Percentiles rank a stretch among this genome's conserved stretches.
These are phyloP conservation scores for Ustilago sp. DNA, from an alignment of 1,284 basidiomycete genomes.

Conservation along the genomic window DNA sequence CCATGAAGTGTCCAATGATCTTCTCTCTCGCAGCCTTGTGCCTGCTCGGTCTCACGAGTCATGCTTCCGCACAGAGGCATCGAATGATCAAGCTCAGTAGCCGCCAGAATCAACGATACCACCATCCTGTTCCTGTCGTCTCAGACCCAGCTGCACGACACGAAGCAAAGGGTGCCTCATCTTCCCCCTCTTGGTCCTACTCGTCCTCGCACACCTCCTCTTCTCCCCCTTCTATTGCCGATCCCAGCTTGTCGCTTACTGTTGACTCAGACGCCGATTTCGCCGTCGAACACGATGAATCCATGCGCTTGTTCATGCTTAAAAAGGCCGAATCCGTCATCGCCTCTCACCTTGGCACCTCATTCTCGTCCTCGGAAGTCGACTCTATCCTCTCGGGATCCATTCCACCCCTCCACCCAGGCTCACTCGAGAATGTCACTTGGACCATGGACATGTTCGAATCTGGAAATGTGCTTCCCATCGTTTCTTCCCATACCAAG, in stretches of 20 bases:
- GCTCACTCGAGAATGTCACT: conserved; percentile 20
- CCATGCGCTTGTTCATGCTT: conserved; percentile 35
- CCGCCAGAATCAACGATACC: conserved; percentile 1
- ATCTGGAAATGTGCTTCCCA: conserved; percentile 15
- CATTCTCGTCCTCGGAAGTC: conserved; percentile 10
- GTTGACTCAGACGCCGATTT: conserved; percentile 20
- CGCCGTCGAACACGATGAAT: conserved; percentile 14
- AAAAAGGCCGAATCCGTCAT: conserved; percentile 30
- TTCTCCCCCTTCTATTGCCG: neutral
- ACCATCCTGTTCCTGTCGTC: neutral
- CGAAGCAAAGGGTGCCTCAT: neutral
- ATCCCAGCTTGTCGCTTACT: conserved; percentile 19
- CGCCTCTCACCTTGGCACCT: conserved; percentile 15
- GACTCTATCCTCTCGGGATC: conserved; percentile 26
- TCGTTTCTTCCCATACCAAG: neutral
- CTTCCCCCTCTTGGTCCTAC: neutral
- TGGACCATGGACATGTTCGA: conserved; percentile 38
- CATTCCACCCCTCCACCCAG: conserved; percentile 22
- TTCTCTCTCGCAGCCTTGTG: neutral
- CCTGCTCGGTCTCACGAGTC: neutral
- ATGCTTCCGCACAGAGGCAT: neutral
- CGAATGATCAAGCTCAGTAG: conserved; percentile 14
- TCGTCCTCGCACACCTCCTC: too few species aligned
- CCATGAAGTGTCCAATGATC: neutral
- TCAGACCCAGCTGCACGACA: neutral